Base-by-base conservation (phyloP, 768 basidiomycete genomes). In the Collybiopsis confluens region DNA sequence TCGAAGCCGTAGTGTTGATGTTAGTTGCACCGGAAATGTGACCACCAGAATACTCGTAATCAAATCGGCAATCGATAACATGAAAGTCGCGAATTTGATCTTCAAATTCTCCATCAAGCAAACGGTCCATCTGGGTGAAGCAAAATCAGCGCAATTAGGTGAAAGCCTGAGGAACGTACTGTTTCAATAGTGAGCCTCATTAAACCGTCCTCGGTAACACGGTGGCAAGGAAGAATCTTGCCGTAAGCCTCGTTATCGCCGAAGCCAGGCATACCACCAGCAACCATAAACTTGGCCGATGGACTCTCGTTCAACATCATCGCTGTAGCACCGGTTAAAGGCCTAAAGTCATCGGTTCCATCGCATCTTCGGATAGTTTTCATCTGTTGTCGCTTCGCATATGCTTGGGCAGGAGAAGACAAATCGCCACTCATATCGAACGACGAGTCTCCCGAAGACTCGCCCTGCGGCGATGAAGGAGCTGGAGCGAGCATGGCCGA, bases 1-100 rank as follows among this genome's bases (percentile, higher is more conserved):
- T 79, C 43, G 80, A 83, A 26, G 77, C 67, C 11, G 86, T 85
- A 15, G 85, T 90, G 66, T 92, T 92, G 64, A 98, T 83, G 67
- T 98, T 98, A 66, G 94, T 76, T 6, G 97, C 95, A 13, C 93
- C 90, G 9, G 82, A 81, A 59, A 98, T 83, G 72, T 98, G 97
- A 0, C 97, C 97, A 8, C 97, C 97, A 45, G 78, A 76, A 68
- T 86, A 98, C 71, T 99, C 97, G 64, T 97, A 99, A 58, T 93
- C 92, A 69, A 98, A 99, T 40, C 97, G 89, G 68, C 97, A 98
- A 71, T 99, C 97, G 61, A 99, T 87, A 54, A 99, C 71, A 60
- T 88, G 79, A 67, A 77, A 97, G 43, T 82, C 75, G 36, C 78
- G 74, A 54, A 96, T 83, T 56, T 79, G 70, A 18, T 78, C 65